phyloP scores from a whole-genome alignment of 345 rosid genomes.

The Lumnitzera racemosa region DNA sequence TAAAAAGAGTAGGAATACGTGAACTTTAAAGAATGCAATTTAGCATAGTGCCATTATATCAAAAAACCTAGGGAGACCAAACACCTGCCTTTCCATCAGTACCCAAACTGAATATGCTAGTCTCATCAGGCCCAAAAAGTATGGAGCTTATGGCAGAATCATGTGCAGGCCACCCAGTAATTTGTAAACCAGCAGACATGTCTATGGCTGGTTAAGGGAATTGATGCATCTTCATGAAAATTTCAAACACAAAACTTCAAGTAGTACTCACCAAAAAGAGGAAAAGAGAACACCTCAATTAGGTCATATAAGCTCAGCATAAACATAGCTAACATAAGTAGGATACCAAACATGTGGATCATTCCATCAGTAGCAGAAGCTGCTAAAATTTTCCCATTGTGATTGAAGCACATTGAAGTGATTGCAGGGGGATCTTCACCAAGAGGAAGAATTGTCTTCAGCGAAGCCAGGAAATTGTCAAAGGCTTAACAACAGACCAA shows the following conservation, averaged over 20 bases:
- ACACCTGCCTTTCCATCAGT: conserved; percentile 52
- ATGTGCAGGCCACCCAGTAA: conserved; percentile 80
- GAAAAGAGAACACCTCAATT: neutral
- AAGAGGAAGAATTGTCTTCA: conserved; percentile 78
- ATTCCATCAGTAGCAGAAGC: conserved; percentile 78
- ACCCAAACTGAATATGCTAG: conserved; percentile 67
- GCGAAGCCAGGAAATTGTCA: conserved; percentile 21
- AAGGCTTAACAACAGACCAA: conserved; percentile 3
- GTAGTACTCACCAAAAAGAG: neutral
- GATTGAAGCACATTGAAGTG: conserved; percentile 65
- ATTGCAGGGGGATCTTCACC: conserved; percentile 83
- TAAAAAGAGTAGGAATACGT: neutral
- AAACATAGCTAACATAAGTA: conserved; percentile 7
- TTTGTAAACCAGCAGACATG: conserved; percentile 70
- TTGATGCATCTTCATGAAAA: neutral
- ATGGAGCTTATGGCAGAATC: conserved; percentile 63
- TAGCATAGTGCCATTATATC: neutral
- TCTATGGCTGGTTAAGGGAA: conserved; percentile 47
- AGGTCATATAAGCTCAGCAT: conserved; percentile 7
- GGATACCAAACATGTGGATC: conserved; percentile 91
- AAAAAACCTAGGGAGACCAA: neutral
- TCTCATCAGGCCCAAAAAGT: conserved; percentile 64
- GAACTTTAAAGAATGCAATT: neutral
- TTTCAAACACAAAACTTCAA: neutral
- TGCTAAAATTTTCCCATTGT: conserved; percentile 73